phyloP scores from a whole-genome alignment of 2,329 filamentous ascomycete species.

The Blastomyces emzantsi region DNA sequence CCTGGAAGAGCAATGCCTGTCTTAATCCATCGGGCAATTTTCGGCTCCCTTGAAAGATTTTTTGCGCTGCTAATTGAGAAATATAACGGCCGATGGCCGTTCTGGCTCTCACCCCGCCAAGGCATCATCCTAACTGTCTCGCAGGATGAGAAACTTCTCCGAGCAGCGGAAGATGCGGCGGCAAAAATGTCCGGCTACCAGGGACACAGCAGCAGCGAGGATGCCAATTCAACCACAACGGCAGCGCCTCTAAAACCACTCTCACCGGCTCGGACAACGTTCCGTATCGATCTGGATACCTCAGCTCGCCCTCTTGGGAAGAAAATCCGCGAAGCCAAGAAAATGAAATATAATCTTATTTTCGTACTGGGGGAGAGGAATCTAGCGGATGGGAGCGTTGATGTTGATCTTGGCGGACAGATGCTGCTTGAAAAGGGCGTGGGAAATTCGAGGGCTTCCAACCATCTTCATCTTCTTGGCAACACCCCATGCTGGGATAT shows the following conservation, averaged over 20 bases:
- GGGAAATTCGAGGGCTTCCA: constrained; percentile 18
- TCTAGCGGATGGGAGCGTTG: constrained; percentile 49
- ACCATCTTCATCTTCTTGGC: constrained; percentile 17
- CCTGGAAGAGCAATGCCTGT: constrained; percentile 61
- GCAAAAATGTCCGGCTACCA: constrained; percentile 39
- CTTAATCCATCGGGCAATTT: constrained; percentile 73
- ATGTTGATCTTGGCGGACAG: constrained; percentile 35
- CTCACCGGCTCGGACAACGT: constrained; percentile 48
- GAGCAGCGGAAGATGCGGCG: constrained; percentile 43
- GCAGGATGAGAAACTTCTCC: constrained; percentile 37
- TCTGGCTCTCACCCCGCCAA: constrained; percentile 79
- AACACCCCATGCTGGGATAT: constrained; percentile 17
- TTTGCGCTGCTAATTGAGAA: constrained; percentile 80
- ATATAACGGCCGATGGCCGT: constrained; percentile 71
- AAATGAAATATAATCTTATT: constrained; percentile 63
- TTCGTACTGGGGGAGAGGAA: constrained; percentile 63
- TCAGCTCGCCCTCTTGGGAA: constrained; percentile 53
- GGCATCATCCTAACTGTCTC: constrained; percentile 66
- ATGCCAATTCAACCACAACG: constrained; percentile 14
- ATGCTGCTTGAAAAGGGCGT: constrained; percentile 33
- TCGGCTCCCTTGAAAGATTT: constrained; percentile 75
- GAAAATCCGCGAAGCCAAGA: constrained; percentile 64
- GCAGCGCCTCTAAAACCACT: constrained; percentile 28
- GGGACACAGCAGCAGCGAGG: not conserved
- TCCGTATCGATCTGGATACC: constrained; percentile 62